These are phyloP conservation scores for Amyloporia xantha DNA, from an alignment of 768 basidiomycete species.

Conservation along the genomic window DNA sequence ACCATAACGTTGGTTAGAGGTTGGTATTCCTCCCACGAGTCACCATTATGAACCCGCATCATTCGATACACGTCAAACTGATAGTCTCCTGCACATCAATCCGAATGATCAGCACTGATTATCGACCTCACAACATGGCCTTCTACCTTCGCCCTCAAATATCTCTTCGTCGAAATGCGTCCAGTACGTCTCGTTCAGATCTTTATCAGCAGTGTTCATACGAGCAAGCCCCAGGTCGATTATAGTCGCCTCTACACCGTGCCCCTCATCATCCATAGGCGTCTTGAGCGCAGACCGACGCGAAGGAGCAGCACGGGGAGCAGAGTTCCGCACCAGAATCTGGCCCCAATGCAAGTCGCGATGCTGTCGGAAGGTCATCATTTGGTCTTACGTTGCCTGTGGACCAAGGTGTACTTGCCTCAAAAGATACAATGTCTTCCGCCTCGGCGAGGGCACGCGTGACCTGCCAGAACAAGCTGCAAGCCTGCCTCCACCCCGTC, in stretches of 20 bases:
- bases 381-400: not conserved
- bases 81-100: no score
- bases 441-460: constrained; percentile 69
- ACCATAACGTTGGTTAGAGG: constrained; percentile 92
- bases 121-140: no score
- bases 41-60: constrained; percentile 61
- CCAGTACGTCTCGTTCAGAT: constrained; percentile 49
- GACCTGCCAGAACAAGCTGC: constrained; percentile 89
- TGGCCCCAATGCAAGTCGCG: constrained; percentile 99
- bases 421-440: constrained; percentile 76
- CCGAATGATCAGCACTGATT: no score
- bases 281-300: constrained; percentile 19
- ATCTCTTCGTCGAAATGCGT: constrained; percentile 83
- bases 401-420: constrained; percentile 46
- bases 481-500: constrained; percentile 79
- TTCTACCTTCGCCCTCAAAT: constrained; percentile 83
- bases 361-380: constrained; percentile 48
- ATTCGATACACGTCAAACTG: constrained; percentile 90
- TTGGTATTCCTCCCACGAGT: constrained; percentile 68
- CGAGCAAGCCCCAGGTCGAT: constrained; percentile 94
- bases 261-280: constrained; percentile 57
- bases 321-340: constrained; percentile 67
- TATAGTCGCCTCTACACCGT: constrained; percentile 75
- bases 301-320: constrained; percentile 23
- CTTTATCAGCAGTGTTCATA: constrained; percentile 56